Evolutionary conservation across 805 yeast species (phyloP).

Genomic region (Lachancea quebecensis): DNA sequence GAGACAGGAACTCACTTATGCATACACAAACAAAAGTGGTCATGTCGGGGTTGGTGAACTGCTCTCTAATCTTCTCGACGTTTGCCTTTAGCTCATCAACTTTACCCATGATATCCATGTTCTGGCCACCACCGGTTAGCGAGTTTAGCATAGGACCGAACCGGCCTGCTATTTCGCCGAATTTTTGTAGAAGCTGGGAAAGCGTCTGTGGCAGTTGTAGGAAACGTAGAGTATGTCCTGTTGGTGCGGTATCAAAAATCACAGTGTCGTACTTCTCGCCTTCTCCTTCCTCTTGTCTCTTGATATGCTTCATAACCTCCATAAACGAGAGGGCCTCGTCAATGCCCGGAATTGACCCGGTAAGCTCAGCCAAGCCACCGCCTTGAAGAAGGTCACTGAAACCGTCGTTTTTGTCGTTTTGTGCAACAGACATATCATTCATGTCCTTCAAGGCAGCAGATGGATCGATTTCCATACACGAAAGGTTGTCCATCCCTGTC

Average conservation of each 20-base stretch:
- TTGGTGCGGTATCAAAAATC: conserved; percentile 98
- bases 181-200: conserved; percentile 78
- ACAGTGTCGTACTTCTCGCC: conserved; percentile 67
- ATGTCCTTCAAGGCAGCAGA: conserved; percentile 88
- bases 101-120: conserved; percentile 46
- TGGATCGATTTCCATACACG: conserved; percentile 99
- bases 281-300: conserved; percentile 49
- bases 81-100: conserved; percentile 72
- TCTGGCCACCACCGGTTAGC: conserved; percentile 59
- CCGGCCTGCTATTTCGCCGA: conserved; percentile 76
- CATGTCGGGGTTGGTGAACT: conserved; percentile 91
- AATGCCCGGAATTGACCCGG: conserved; percentile 94
- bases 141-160: conserved; percentile 86
- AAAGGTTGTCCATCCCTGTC: conserved; percentile 77
- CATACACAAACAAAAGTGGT: conserved; percentile 96
- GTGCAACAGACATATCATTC: conserved; percentile 41
- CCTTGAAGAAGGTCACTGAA: conserved; percentile 30
- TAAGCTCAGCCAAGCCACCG: conserved; percentile 61
- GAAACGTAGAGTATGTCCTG: conserved; percentile 95
- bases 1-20: conserved; percentile 90
- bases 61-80: conserved; percentile 84
- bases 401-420: conserved; percentile 36
- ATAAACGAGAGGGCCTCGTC: conserved; percentile 97
- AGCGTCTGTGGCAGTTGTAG: conserved; percentile 90
- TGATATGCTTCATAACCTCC: conserved; percentile 96